phyloP scores from a whole-genome alignment of 2,329 filamentous ascomycete species.

The Fusarium zealandicum region DNA sequence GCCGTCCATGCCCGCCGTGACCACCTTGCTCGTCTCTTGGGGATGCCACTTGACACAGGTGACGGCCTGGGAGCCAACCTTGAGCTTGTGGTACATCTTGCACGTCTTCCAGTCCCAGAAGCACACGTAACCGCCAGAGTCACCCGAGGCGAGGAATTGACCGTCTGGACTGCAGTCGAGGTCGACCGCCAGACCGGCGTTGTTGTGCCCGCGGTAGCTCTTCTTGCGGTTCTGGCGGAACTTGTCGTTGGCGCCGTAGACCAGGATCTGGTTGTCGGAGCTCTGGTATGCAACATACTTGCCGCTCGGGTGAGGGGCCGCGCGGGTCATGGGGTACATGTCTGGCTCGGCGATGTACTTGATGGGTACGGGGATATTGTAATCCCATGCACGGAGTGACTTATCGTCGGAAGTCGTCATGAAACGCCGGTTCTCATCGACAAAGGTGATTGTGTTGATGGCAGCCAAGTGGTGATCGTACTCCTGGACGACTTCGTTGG shows the following conservation, averaged over 20 bases:
- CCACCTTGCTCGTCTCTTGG: constrained; percentile 95
- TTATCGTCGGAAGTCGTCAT: constrained; percentile 99
- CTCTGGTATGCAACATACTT: constrained; percentile 96
- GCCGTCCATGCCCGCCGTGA: constrained; percentile 88
- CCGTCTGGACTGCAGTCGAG: constrained; percentile 89
- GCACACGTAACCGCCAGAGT: constrained; percentile 87
- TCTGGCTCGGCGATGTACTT: constrained; percentile 97
- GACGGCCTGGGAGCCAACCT: constrained; percentile 81
- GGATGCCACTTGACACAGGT: constrained; percentile 95
- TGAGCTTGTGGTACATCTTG: constrained; percentile 98
- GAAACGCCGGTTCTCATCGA: constrained; percentile 92
- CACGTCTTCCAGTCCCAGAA: constrained; percentile 99
- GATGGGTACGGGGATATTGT: constrained; percentile 97
- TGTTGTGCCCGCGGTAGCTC: constrained; percentile 94
- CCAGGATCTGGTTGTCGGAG: constrained; percentile 94
- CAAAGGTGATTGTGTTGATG: constrained; percentile 96
- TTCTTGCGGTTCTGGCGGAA: constrained; percentile 99
- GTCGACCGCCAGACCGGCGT: constrained; percentile 91
- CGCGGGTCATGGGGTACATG: constrained; percentile 95
- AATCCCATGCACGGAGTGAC: constrained; percentile 95
- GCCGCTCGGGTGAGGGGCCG: constrained; percentile 82
- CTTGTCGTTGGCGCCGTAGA: constrained; percentile 92
- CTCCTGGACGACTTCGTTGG: constrained; percentile 85
- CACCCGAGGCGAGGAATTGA: constrained; percentile 86
- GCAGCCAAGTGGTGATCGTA: constrained; percentile 99